These are phyloP conservation scores for Ganoderma meredithae DNA, from an alignment of 1,284 basidiomycete genomes.

Conservation along the genomic window DNA sequence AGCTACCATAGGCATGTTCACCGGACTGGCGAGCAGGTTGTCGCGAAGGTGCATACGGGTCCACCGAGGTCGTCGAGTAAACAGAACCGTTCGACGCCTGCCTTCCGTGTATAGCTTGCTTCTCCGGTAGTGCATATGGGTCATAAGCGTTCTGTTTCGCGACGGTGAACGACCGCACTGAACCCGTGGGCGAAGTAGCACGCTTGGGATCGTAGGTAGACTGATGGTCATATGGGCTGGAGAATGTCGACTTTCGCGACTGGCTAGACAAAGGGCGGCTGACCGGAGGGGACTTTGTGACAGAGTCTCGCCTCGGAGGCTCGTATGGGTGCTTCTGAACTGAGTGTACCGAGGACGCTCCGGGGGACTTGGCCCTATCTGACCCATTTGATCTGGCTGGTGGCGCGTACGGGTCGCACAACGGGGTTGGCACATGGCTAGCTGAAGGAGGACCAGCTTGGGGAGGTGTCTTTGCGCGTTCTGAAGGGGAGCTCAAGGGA, in stretches of 20 bases:
- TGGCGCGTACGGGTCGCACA: slow-evolving; percentile 28
- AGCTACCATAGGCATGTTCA: slow-evolving; percentile 30
- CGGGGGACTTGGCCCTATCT: slow-evolving; percentile 38
- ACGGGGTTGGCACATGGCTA: slow-evolving; percentile 11
- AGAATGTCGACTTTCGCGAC: slow-evolving; percentile 30
- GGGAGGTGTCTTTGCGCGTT: slow-evolving; percentile 36
- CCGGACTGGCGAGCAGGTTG: slow-evolving; percentile 36
- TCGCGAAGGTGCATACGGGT: slow-evolving; percentile 52
- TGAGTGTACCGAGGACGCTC: slow-evolving; percentile 36
- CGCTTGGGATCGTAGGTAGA: slow-evolving; percentile 24
- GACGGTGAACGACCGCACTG: slow-evolving; percentile 36
- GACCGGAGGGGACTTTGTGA: slow-evolving; percentile 13
- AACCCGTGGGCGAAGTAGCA: slow-evolving; percentile 36
- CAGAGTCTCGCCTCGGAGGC: slow-evolving; percentile 20
- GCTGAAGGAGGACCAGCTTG: slow-evolving; percentile 22
- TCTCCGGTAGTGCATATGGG: slow-evolving; percentile 36
- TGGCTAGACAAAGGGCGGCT: slow-evolving; percentile 28
- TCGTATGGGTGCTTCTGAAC: slow-evolving; percentile 24
- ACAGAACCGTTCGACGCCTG: slow-evolving; percentile 61
- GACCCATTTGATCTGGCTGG: slow-evolving; percentile 18
- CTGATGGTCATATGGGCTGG: slow-evolving; percentile 28
- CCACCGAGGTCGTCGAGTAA: slow-evolving; percentile 48
- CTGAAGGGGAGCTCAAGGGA: slow-evolving; percentile 32
- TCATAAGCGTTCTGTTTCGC: slow-evolving; percentile 27
- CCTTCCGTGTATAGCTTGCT: slow-evolving; percentile 43